Evolutionary conservation across 2,329 filamentous ascomycete species (phyloP).

Genomic region (Beauveria pseudobassiana): DNA sequence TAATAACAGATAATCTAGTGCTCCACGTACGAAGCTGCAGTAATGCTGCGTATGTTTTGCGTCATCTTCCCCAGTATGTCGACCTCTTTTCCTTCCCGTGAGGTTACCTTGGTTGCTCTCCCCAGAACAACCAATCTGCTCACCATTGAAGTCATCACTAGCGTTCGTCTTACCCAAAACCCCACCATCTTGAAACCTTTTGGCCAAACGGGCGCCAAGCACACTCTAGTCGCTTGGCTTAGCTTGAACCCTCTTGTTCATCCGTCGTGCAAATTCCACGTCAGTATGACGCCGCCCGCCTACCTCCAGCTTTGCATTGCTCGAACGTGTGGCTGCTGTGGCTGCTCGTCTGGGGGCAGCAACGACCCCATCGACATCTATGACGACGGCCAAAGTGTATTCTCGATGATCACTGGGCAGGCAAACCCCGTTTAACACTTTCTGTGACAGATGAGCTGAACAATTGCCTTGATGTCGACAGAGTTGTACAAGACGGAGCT

Average conservation of each 20-base stretch:
- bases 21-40: not conserved
- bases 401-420: not conserved
- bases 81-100: not conserved
- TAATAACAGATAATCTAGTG: no score
- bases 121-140: not conserved
- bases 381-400: conserved; percentile 8
- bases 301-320: not conserved
- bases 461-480: not conserved
- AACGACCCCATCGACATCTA: conserved; percentile 5
- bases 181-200: conserved; percentile 6
- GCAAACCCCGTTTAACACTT: not conserved
- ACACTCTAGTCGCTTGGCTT: not conserved
- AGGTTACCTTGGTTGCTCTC: no score
- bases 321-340: not conserved
- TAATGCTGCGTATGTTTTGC: conserved; percentile 9
- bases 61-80: conserved; percentile 4
- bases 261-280: not conserved
- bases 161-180: not conserved
- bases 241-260: not conserved
- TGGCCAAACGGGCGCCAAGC: not conserved
- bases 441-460: conserved; percentile 1
- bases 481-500: not conserved
- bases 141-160: not conserved
- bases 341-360: not conserved
- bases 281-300: conserved; percentile 5